Evolutionary conservation across 176 grass and related monocot species (phyloP), one percentile per base, ranked within the genome.

Genomic region (Cenchrus purpureus): DNA sequence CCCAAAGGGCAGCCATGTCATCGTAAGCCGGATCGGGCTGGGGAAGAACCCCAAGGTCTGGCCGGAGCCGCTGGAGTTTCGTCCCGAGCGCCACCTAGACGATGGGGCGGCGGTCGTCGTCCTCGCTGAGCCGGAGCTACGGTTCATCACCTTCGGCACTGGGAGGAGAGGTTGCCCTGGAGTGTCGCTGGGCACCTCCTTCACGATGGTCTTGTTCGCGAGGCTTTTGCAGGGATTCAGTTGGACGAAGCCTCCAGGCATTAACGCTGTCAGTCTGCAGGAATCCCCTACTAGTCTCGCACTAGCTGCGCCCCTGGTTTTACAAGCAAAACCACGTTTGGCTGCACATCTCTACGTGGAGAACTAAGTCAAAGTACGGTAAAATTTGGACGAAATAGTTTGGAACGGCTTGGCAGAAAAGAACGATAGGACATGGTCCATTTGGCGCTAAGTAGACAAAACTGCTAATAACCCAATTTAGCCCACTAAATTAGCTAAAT

Each of bases 151-250:
- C 4, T 92, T 92, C 17, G 68, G 67, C 5, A 31, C 65, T 1
- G 86, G 90, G 19, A 75, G 90, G 15, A 73, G 90, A n/a, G 61
- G 56, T 1, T 92, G 90, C 34, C 70, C 81, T 2, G 86, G 82
- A 0, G 74, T 50, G 1, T 48, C 55, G 0, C 60, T 89, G 0
- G 86, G 86, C 10, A 74, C 77, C 1, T 37, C 20, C 1, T 58
- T 92, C 71, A 88, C 62, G 0, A 71, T 84, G 29, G 82, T 88
- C 57, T 12, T 83, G n/a, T 53, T 92, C 7, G 82, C 78, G 4
- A 89, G 90, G 56, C 49, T 89, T 76, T 6, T 92, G 51, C 90
- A 92, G 19, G 90, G 74, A 5, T 92, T 89, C 37, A 72, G 53
- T 8, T 88, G 86, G 90, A 68, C 2, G 1, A 52, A 68, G 10